A percentile compares a stretch with the other conserved stretches of the same genome.
Conservation (phyloP, 495 filamentous ascomycete genomes). For the Penicillium turbatum region DNA sequence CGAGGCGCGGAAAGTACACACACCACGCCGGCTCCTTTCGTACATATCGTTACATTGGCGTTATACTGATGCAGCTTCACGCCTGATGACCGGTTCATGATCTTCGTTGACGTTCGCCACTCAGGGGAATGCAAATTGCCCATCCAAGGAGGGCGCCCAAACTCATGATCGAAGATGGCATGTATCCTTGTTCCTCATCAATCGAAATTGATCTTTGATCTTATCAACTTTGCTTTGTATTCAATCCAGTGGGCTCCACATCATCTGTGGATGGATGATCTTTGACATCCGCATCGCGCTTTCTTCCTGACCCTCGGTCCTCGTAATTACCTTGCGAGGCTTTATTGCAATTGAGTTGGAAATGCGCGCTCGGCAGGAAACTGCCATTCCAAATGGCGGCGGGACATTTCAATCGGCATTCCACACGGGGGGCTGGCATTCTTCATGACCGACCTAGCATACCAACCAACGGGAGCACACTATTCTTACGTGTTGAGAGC, state of each 20-base stretch:
- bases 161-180: not conserved
- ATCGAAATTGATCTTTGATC: not conserved
- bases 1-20: too few species aligned
- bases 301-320: conserved; percentile 1
- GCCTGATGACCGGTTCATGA: conserved; percentile 1
- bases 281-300: not conserved
- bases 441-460: conserved; percentile 33
- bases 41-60: conserved; percentile 11
- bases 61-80: conserved; percentile 6
- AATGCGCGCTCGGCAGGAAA: not conserved
- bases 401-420: conserved; percentile 23
- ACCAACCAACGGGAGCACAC: conserved; percentile 23
- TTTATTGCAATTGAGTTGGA: conserved; percentile 3
- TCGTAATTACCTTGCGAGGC: not conserved
- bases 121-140: conserved; percentile 12
- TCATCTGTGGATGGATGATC: not conserved
- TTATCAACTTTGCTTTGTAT: not conserved
- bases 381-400: conserved; percentile 28
- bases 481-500: conserved; percentile 31
- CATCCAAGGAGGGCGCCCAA: not conserved
- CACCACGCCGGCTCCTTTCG: not conserved
- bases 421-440: conserved; percentile 30
- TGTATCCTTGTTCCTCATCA: not conserved
- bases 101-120: conserved; percentile 12
- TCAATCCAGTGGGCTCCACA: not conserved